These are phyloP conservation scores for Parietichytrium sp. DNA, from an alignment of 108 stramenopile genomes.

Conservation along the genomic window DNA sequence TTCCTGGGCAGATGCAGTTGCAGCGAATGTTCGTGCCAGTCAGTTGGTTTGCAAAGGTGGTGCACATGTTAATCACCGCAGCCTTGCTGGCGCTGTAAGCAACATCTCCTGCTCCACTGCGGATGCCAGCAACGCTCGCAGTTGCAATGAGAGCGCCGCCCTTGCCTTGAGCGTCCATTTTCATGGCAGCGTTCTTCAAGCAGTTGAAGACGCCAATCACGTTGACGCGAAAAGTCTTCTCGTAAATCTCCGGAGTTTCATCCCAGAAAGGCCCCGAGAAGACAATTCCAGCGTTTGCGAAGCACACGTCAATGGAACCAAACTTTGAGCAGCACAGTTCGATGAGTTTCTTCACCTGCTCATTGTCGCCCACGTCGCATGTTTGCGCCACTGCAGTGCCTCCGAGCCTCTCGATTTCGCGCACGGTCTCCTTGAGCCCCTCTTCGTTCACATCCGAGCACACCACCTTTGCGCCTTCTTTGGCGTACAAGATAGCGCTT, in stretches of 20 bases:
- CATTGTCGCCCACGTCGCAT: slow-evolving; percentile 20
- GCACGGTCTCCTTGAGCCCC: slow-evolving; percentile 34
- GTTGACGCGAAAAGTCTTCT: background rate
- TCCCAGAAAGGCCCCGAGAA: slow-evolving; percentile 7
- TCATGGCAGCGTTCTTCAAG: slow-evolving; percentile 28
- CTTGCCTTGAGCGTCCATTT: slow-evolving; percentile 11
- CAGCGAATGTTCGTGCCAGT: slow-evolving; percentile 36
- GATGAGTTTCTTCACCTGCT: slow-evolving; percentile 24
- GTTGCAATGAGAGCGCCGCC: slow-evolving; percentile 14
- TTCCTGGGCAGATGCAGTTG: background rate
- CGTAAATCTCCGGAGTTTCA: background rate
- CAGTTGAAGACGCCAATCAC: slow-evolving; percentile 9
- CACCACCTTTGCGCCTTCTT: slow-evolving; percentile 11
- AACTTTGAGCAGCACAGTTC: slow-evolving; percentile 32
- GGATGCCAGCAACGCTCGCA: slow-evolving; percentile 1
- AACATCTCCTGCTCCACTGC: slow-evolving; percentile 19
- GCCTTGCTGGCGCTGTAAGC: slow-evolving; percentile 33
- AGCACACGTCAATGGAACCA: slow-evolving; percentile 30
- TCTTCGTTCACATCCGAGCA: slow-evolving; percentile 22
- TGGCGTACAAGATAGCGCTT: background rate
- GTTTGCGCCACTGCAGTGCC: background rate
- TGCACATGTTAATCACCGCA: slow-evolving; percentile 25
- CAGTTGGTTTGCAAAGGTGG: background rate
- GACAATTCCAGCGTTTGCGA: slow-evolving; percentile 28
- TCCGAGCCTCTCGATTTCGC: background rate